phyloP scores from a whole-genome alignment of 805 yeast species.

The Wickerhamiella domercqiae region DNA sequence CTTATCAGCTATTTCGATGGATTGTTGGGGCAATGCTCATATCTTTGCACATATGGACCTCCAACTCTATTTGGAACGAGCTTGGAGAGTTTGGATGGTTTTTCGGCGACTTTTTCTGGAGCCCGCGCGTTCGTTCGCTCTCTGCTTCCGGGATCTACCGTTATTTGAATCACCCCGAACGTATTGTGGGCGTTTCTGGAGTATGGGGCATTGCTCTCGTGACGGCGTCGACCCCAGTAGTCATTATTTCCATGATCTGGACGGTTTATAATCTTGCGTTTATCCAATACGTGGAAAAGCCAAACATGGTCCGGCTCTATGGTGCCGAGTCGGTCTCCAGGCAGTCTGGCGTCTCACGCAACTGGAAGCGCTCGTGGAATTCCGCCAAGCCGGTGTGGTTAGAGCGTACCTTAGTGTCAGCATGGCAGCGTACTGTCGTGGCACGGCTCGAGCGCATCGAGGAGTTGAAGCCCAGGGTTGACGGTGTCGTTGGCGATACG shows the following conservation, averaged over 20 bases:
- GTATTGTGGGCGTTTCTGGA: slow-evolving; percentile 62
- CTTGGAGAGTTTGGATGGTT: slow-evolving; percentile 84
- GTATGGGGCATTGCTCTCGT: slow-evolving; percentile 58
- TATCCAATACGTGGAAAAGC: slow-evolving; percentile 57
- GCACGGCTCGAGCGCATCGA: slow-evolving; percentile 7
- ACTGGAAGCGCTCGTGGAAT: slow-evolving; percentile 17
- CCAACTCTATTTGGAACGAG: slow-evolving; percentile 48
- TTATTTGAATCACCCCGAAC: slow-evolving; percentile 70
- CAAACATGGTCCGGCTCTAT: slow-evolving; percentile 62
- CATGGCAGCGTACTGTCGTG: slow-evolving; percentile 19
- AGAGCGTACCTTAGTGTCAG: slow-evolving; percentile 29
- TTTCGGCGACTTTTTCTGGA: slow-evolving; percentile 62
- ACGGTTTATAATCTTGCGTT: slow-evolving; percentile 49
- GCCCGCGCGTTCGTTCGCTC: slow-evolving; percentile 38
- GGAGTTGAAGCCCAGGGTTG: slow-evolving; percentile 16
- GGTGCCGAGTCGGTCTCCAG: slow-evolving; percentile 38
- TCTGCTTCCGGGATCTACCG: slow-evolving; percentile 72
- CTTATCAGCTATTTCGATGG: slow-evolving; percentile 33
- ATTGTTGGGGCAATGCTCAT: slow-evolving; percentile 44
- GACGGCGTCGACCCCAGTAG: slow-evolving; percentile 33
- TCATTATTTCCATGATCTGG: slow-evolving; percentile 47
- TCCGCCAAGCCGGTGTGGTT: slow-evolving; percentile 15
- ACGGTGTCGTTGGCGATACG: slow-evolving; percentile 20
- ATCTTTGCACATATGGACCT: slow-evolving; percentile 52
- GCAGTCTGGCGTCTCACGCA: slow-evolving; percentile 31